A percentile compares a stretch with the other conserved stretches of the same genome.
These are phyloP conservation scores for Triangularia verruculosa DNA, from an alignment of 2,329 filamentous ascomycete species.

Conservation along the genomic window DNA sequence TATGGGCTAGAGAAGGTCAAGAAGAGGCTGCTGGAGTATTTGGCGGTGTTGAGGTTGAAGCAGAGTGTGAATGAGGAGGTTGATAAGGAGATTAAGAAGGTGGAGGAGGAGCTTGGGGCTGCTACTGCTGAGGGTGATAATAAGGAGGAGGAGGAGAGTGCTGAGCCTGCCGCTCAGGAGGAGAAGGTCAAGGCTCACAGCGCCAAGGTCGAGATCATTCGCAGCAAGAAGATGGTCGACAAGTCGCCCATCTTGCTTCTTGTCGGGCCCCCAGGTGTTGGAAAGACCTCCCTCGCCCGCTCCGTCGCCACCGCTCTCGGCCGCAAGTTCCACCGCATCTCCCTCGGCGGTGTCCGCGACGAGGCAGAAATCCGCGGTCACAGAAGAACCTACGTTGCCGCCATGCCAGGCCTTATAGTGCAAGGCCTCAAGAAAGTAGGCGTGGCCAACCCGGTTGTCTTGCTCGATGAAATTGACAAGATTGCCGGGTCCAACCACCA, in stretches of 20 bases:
- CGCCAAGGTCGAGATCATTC: conserved; percentile 71
- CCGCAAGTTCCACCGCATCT: conserved; percentile 95
- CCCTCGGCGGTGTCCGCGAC: conserved; percentile 89
- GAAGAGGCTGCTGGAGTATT: conserved; percentile 90
- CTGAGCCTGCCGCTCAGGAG: conserved; percentile 15
- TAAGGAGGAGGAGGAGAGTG: conserved; percentile 7
- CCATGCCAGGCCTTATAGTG: conserved; percentile 96
- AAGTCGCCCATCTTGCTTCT: conserved; percentile 94
- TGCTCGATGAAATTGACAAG: conserved; percentile 98
- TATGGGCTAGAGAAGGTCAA: conserved; percentile 97
- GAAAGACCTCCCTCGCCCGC: conserved; percentile 92
- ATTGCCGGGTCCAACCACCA: conserved; percentile 87
- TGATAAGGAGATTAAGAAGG: conserved; percentile 70
- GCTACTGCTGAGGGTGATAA: conserved; percentile 38
- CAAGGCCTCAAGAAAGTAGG: conserved; percentile 93
- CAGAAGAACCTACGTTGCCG: conserved; percentile 91
- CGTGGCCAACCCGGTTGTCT: conserved; percentile 89
- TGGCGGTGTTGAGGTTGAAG: conserved; percentile 94
- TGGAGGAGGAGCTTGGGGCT: conserved; percentile 54
- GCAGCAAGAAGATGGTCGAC: conserved; percentile 81
- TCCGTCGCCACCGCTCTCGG: conserved; percentile 90
- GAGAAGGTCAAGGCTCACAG: conserved; percentile 44
- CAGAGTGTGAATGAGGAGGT: conserved; percentile 83
- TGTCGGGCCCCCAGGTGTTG: conserved; percentile 88
- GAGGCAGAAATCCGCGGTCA: conserved; percentile 97